phyloP scores from a whole-genome alignment of 345 rosid genomes.

The Salix koriyanagi region DNA sequence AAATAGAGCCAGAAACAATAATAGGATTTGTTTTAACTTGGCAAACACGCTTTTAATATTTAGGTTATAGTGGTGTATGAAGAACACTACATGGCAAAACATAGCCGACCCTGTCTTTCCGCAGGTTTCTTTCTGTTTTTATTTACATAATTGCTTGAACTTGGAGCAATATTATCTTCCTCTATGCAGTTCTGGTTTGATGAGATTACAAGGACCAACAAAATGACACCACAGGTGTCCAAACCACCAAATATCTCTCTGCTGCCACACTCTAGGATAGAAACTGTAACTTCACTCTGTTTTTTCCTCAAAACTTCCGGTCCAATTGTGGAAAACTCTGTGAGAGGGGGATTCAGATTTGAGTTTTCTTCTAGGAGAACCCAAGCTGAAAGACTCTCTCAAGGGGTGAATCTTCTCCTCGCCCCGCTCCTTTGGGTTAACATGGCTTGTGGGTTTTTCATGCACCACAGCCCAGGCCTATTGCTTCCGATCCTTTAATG shows the following conservation, averaged over 20 bases:
- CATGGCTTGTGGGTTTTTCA: constrained; percentile 10
- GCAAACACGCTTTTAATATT: not conserved
- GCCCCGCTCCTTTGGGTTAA: constrained; percentile 12
- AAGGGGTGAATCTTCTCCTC: not conserved
- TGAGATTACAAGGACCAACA: constrained; percentile 17
- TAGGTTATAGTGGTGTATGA: constrained; percentile 13
- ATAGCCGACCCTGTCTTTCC: constrained; percentile 12
- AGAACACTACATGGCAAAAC: constrained; percentile 27
- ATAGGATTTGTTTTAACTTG: not conserved
- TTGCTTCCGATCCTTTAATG: constrained; percentile 82
- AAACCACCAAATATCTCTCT: constrained; percentile 15
- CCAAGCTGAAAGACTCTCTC: constrained; percentile 31
- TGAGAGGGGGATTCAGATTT: constrained; percentile 16
- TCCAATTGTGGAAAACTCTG: not conserved
- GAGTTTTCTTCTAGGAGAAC: constrained; percentile 35
- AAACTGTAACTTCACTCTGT: constrained; percentile 8
- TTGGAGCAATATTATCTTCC: constrained; percentile 19
- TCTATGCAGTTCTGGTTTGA: constrained; percentile 18
- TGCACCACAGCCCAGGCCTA: constrained; percentile 63
- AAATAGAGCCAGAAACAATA: not conserved
- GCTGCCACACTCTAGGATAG: constrained; percentile 14
- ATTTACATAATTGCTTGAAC: constrained; percentile 24
- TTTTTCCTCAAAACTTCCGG: constrained; percentile 13
- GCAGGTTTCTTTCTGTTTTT: not conserved
- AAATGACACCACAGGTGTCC: constrained; percentile 20